Evolutionary conservation across 2,329 filamentous ascomycete genomes (phyloP), one percentile per base, ranked within the genome.

Genomic region (Neonectria magnoliae): DNA sequence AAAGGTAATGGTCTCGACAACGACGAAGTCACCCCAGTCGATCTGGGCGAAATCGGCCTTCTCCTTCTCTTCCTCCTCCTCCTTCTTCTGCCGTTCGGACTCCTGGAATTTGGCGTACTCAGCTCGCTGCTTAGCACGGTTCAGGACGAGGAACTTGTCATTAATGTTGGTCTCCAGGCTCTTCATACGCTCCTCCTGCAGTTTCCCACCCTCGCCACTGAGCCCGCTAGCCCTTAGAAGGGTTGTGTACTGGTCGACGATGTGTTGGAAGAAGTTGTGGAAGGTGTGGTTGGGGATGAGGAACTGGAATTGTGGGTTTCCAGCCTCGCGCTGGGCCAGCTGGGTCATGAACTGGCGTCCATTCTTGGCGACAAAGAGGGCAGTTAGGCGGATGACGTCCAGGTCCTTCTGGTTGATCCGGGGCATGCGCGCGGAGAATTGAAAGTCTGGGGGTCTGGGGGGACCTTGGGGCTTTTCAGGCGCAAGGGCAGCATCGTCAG

Each of bases 11-110:
- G 94, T 98, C 80, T 98, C 96, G 48, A 98, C 94, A 20, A 99
- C 92, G 36, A 95, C 91, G 73, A 99, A 99, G 77, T 98, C 95
- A 76, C 97, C 93, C 96, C 96, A 99, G 79, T 99, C 96, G 68
- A 99, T 96, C 73, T 96, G 91, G 1, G 92, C 91, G 78, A 96
- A 90, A 58, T 88, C 84, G 22, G 85, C 81, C 74, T 90, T 90
- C 78, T 97, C 93, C 74, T 93, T 89, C 76, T 97, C 92, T 44
- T 91, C 91, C 68, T 94, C 90, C 75, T 97, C 93, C 74, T 97
- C 94, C 76, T 94, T 94, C 83, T 94, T 93, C 72, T 90, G 88
- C 77, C 94, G 95, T 81, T 98, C 93, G 59, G 90, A 83, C 71
- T 96, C 93, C 74, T 96, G 91, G 75, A 89, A 92, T 78, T 93